These are phyloP conservation scores for Pseudopyricularia cyperi DNA, from an alignment of 2,329 filamentous ascomycete genomes.

Conservation along the genomic window DNA sequence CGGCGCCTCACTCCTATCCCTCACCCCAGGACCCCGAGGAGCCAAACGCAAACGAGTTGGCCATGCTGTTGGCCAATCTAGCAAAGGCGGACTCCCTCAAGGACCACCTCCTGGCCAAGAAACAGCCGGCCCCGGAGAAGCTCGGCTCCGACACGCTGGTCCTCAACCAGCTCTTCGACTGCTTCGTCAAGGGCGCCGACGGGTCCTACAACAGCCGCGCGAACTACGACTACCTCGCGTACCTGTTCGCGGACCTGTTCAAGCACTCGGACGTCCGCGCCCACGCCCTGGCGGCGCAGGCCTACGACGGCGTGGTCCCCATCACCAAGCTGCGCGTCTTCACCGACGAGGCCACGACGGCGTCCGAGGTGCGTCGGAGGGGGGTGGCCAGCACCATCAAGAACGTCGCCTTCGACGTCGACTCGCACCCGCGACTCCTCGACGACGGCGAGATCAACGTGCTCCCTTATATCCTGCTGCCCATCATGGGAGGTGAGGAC, in stretches of 20 bases:
- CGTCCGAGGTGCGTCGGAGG: slow-evolving; percentile 60
- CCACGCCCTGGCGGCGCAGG: slow-evolving; percentile 61
- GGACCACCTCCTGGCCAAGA: slow-evolving; percentile 47
- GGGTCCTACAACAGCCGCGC: slow-evolving; percentile 73
- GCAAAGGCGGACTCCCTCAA: slow-evolving; percentile 67
- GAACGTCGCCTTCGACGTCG: slow-evolving; percentile 76
- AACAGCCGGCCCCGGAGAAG: slow-evolving; percentile 54
- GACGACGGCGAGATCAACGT: slow-evolving; percentile 63
- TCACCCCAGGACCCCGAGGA: slow-evolving; percentile 45
- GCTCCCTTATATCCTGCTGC: slow-evolving; percentile 77
- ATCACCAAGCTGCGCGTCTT: slow-evolving; percentile 89
- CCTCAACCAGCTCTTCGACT: slow-evolving; percentile 85
- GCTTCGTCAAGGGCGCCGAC: slow-evolving; percentile 86
- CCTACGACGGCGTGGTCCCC: slow-evolving; percentile 74
- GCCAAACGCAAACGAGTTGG: slow-evolving; percentile 67
- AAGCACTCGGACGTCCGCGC: slow-evolving; percentile 64
- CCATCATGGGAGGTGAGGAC: slow-evolving; percentile 78
- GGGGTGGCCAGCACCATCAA: slow-evolving; percentile 97
- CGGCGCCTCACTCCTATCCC: neutral
- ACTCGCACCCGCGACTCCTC: slow-evolving; percentile 59
- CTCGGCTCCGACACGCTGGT: slow-evolving; percentile 60
- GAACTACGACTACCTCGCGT: slow-evolving; percentile 85
- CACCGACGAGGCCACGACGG: slow-evolving; percentile 62
- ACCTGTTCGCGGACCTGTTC: slow-evolving; percentile 85
- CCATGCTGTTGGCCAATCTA: slow-evolving; percentile 90